Evolutionary conservation across 106 monocot species (phyloP).

Genomic region (Alisma plantagoaquatica): DNA sequence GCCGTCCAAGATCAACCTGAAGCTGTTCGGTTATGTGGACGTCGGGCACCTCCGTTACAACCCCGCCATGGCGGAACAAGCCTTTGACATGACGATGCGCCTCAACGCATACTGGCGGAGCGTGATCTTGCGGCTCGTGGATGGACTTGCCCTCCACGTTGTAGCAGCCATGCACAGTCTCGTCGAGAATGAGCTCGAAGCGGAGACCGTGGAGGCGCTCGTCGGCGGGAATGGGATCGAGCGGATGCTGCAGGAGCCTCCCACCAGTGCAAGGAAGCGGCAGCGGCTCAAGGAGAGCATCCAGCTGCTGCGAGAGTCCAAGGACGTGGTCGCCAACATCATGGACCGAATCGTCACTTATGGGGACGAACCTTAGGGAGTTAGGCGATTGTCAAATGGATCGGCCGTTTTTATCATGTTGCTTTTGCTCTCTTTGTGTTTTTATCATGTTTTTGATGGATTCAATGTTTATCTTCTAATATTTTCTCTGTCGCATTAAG

Average conservation of each 20-base stretch:
- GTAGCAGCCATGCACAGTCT: not conserved
- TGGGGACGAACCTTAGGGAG: no score
- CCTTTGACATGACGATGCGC: conserved; percentile 10
- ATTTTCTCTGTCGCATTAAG: no score
- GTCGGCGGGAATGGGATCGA: conserved; percentile 20
- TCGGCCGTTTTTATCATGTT: no score
- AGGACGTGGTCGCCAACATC: conserved; percentile 30
- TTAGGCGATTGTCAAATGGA: no score
- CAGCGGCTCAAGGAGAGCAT: conserved; percentile 40
- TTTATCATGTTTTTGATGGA: no score
- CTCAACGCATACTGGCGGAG: conserved; percentile 7
- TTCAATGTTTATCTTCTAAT: no score
- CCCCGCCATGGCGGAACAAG: not conserved
- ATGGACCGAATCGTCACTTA: conserved; percentile 36
- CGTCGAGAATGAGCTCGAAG: conserved; percentile 28
- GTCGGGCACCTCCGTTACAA: not conserved
- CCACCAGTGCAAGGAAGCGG: conserved; percentile 28
- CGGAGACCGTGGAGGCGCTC: conserved; percentile 19
- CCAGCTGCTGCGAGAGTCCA: conserved; percentile 37
- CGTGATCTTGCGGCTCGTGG: not conserved
- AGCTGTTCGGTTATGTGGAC: conserved; percentile 3
- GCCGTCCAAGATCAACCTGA: not conserved
- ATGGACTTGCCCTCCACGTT: conserved; percentile 3
- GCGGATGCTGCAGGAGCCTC: conserved; percentile 41
- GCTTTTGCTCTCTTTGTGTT: no score